phyloP scores from a whole-genome alignment of 345 rosid species.

The Nephelium lappaceum region DNA sequence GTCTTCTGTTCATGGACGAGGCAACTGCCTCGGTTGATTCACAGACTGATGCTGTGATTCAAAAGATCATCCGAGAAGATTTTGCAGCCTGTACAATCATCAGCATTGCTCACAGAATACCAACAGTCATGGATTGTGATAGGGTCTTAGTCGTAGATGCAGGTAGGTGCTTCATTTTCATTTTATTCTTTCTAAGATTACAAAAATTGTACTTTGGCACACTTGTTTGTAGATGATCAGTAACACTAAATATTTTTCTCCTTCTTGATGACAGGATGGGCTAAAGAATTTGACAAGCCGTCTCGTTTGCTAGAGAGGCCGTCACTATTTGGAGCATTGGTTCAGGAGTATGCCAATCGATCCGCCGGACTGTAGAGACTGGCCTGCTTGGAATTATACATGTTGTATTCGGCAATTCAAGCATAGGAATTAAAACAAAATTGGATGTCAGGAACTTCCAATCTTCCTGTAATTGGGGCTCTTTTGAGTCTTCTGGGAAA shows the following conservation, averaged over 20 bases:
- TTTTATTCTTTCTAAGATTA: background rate
- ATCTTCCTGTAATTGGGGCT: no score
- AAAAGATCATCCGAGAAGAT: conserved; percentile 88
- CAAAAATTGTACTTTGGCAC: background rate
- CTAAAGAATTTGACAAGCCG: conserved; percentile 81
- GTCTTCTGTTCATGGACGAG: conserved; percentile 86
- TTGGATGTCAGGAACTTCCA: no score
- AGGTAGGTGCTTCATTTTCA: conserved; percentile 36
- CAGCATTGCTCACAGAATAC: conserved; percentile 97
- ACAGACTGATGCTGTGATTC: conserved; percentile 83
- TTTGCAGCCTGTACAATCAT: conserved; percentile 80
- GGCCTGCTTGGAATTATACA: background rate
- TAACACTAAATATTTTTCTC: background rate
- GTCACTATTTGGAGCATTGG: conserved; percentile 77
- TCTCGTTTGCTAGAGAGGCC: conserved; percentile 64
- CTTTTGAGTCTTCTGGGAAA: background rate
- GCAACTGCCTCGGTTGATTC: conserved; percentile 98
- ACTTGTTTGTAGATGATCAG: background rate
- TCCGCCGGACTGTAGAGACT: conserved; percentile 57
- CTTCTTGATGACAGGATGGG: conserved; percentile 49
- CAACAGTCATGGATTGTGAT: conserved; percentile 96
- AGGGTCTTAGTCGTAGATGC: conserved; percentile 86
- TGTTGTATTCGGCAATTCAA: background rate
- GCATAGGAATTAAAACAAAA: background rate
- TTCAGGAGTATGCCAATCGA: conserved; percentile 91